Evolutionary conservation across 1,284 basidiomycete species (phyloP).

Genomic region (Laetiporus sulphureus): DNA sequence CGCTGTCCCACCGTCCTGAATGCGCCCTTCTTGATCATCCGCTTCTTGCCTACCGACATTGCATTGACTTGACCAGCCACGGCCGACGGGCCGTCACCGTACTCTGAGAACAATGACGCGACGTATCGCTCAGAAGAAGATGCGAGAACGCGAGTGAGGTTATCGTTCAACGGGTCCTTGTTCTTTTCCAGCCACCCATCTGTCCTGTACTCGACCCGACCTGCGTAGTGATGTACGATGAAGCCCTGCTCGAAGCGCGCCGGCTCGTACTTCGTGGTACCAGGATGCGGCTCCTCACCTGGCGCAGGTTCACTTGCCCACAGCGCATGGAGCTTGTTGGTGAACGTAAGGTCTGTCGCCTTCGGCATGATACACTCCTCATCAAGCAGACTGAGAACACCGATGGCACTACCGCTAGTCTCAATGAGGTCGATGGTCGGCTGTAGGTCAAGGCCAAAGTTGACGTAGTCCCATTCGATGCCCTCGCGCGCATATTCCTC

Average conservation of each 20-base stretch:
- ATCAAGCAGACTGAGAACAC: slow-evolving; percentile 91
- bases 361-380: slow-evolving; percentile 99
- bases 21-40: slow-evolving; percentile 88
- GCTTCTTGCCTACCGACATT: slow-evolving; percentile 60
- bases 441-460: slow-evolving; percentile 96
- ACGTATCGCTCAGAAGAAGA: slow-evolving; percentile 82
- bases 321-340: slow-evolving; percentile 80
- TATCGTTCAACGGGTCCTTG: slow-evolving; percentile 98
- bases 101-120: slow-evolving; percentile 82
- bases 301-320: slow-evolving; percentile 50
- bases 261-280: slow-evolving; percentile 79
- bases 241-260: slow-evolving; percentile 93
- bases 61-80: slow-evolving; percentile 31
- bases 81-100: slow-evolving; percentile 40
- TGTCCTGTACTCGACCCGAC: slow-evolving; percentile 93
- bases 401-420: slow-evolving; percentile 65
- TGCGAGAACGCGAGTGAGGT: slow-evolving; percentile 86
- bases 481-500: slow-evolving; percentile 97
- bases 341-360: slow-evolving; percentile 93
- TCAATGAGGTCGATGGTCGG: slow-evolving; percentile 99
- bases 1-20: slow-evolving; percentile 95
- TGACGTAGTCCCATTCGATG: slow-evolving; percentile 98
- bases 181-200: slow-evolving; percentile 99
- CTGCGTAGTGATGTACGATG: slow-evolving; percentile 95
- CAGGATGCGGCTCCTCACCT: slow-evolving; percentile 59